These are phyloP conservation scores for Penicillium brevicompactum DNA, from an alignment of 2,329 filamentous ascomycete genomes.

Conservation along the genomic window DNA sequence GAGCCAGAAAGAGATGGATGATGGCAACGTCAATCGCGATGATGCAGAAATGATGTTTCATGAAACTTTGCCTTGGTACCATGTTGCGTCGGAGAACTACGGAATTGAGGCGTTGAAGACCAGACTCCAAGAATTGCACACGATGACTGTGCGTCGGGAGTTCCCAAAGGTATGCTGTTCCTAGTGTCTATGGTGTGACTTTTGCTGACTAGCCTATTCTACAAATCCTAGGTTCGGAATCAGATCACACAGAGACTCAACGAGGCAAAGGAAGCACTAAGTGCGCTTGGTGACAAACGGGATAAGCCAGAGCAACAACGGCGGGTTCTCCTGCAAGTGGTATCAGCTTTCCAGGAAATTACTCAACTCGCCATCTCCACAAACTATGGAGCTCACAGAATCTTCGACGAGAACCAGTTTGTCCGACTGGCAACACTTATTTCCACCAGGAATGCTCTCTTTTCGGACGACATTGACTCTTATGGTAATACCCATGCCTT, in stretches of 20 bases:
- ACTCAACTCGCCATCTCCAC: slow-evolving; percentile 38
- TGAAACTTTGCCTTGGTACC: slow-evolving; percentile 38
- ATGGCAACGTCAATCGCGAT: slow-evolving; percentile 25
- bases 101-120: slow-evolving; percentile 45
- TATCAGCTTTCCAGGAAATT: slow-evolving; percentile 41
- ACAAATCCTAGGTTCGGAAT: slow-evolving; percentile 19
- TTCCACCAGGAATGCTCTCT: slow-evolving; percentile 2
- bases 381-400: slow-evolving; percentile 38
- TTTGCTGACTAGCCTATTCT: not conserved
- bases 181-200: not conserved
- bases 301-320: slow-evolving; percentile 36
- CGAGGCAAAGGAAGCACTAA: slow-evolving; percentile 27
- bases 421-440: slow-evolving; percentile 22
- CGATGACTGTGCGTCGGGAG: slow-evolving; percentile 45
- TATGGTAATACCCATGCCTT: slow-evolving; percentile 24
- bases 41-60: slow-evolving; percentile 40
- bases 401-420: slow-evolving; percentile 34
- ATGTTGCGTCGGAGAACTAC: slow-evolving; percentile 38
- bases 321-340: slow-evolving; percentile 40
- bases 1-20: slow-evolving; percentile 30
- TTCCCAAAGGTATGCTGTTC: slow-evolving; percentile 44
- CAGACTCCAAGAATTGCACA: slow-evolving; percentile 47
- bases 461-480: slow-evolving; percentile 1
- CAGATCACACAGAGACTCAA: slow-evolving; percentile 41
- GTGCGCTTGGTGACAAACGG: slow-evolving; percentile 39